Base-by-base conservation (phyloP, 2,329 filamentous ascomycete genomes). In the Diaporthe sp. region DNA sequence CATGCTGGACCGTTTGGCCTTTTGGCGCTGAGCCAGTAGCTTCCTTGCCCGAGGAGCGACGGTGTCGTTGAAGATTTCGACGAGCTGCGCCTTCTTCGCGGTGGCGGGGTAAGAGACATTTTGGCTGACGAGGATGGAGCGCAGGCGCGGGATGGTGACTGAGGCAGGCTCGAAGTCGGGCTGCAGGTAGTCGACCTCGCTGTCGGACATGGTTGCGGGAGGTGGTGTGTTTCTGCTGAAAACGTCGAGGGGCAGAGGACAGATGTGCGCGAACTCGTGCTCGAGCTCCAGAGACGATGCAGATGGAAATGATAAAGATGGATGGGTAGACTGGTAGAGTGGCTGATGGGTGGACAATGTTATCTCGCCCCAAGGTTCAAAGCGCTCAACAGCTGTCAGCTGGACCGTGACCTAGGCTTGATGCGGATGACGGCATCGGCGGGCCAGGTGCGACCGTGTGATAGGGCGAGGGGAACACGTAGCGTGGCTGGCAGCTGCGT, bases 61-160 rank as follows among this genome's bases (percentile, higher is more conserved):
- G 78, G 97, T 88, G 44, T 94, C 88, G 81, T 93, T 92, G 85
- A 99, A 95, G 63, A 98, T 91, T 10, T 94, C 92, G 76, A 99
- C 89, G 31, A 99, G 91, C 82, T 98, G 93, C 0, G 92, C 87
- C 87, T 99, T 99, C 87, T 98, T 99, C 17, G 97, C 95, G 6
- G 93, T 96, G 0, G 95, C 93, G 7, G 96, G 93, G 82, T 98
- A 98, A 51, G 92, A 86, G 81, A 98, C 88, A 82, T 95, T 94
- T 86, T 99, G 95, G 78, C 92, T 94, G 81, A 98, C 94, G 75
- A 99, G 91, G 79, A 98, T 97, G 67, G 94, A 96, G 81, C 97
- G 94, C 80, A 99, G 88, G 61, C 94, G 94, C 39, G 97, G 95
- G 68, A 98, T 92, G 1, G 95, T 98, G 78, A 98, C 90, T 78